These are phyloP conservation scores for Talaromyces sp. DNA, from an alignment of 2,329 filamentous ascomycete species.

Conservation along the genomic window DNA sequence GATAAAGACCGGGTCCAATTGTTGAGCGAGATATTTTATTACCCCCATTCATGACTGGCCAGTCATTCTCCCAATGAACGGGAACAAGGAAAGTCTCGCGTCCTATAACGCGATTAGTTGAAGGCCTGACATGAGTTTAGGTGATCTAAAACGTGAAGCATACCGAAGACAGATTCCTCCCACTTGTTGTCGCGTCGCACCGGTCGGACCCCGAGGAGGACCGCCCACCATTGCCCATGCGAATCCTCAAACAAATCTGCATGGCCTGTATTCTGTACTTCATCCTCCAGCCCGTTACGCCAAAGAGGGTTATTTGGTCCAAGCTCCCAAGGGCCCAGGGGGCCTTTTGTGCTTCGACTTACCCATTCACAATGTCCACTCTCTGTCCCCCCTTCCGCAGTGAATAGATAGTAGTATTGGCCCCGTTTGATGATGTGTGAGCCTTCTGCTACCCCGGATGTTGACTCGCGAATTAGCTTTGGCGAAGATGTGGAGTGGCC, in stretches of 20 bases:
- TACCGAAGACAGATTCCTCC: constrained; percentile 49
- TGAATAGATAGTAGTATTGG: constrained; percentile 57
- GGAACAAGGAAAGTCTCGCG: constrained; percentile 56
- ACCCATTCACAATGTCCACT: constrained; percentile 65
- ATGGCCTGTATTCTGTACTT: constrained; percentile 56
- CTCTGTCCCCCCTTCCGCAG: constrained; percentile 60
- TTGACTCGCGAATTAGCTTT: constrained; percentile 49
- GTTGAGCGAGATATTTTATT: constrained; percentile 45
- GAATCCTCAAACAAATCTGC: constrained; percentile 52
- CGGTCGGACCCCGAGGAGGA: constrained; percentile 52
- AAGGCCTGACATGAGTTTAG: too few relatives aligned
- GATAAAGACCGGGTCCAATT: constrained; percentile 24
- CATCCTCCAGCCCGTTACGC: constrained; percentile 52
- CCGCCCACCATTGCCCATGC: constrained; percentile 52
- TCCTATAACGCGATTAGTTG: constrained; percentile 30
- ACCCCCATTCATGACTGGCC: constrained; percentile 56
- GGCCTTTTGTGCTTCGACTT: constrained; percentile 53
- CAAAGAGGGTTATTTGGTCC: constrained; percentile 63
- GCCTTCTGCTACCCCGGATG: constrained; percentile 52
- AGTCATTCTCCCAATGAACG: constrained; percentile 55
- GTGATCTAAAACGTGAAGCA: too few relatives aligned
- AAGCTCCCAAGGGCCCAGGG: constrained; percentile 64
- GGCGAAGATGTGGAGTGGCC: constrained; percentile 36
- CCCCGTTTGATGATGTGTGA: constrained; percentile 59
- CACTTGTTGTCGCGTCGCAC: constrained; percentile 30